A percentile compares a stretch with the other conserved stretches of the same genome.
Conservation (phyloP, 805 yeast species). For the Metschnikowia santaceciliae region DNA sequence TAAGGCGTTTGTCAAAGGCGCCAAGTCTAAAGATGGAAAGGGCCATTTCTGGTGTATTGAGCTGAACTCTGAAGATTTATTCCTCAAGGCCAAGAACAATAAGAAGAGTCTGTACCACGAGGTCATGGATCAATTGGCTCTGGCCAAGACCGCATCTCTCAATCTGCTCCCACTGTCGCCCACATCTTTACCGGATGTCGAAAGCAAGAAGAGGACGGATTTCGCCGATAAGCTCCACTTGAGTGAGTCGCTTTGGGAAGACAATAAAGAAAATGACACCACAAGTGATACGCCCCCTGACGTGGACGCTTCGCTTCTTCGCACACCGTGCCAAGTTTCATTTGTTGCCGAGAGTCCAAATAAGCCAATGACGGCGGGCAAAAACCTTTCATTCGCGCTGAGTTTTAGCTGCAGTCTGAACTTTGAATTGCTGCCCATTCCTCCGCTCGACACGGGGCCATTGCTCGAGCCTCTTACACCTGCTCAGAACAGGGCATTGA, state of each 20-base stretch:
- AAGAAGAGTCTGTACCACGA: conserved; percentile 43
- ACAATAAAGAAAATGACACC: conserved; percentile 6
- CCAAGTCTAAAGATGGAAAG: conserved; percentile 84
- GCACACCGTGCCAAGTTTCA: conserved; percentile 11
- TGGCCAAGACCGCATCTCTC: conserved; percentile 6
- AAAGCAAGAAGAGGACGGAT: not conserved
- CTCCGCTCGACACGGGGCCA: conserved; percentile 60
- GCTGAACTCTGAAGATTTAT: conserved; percentile 76
- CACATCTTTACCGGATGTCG: conserved; percentile 11
- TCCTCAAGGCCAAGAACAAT: conserved; percentile 58
- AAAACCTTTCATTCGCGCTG: conserved; percentile 51
- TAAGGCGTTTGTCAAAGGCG: conserved; percentile 88
- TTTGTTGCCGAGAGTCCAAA: conserved; percentile 35
- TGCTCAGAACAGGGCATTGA: conserved; percentile 22
- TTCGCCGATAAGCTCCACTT: not conserved
- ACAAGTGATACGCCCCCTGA: conserved; percentile 7
- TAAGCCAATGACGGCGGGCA: conserved; percentile 38
- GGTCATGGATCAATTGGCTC: conserved; percentile 38
- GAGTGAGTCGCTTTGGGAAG: conserved; percentile 5
- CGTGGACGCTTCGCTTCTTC: conserved; percentile 9
- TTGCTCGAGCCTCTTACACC: conserved; percentile 64
- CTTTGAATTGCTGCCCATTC: conserved; percentile 59
- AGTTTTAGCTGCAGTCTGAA: conserved; percentile 65
- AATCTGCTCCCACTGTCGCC: conserved; percentile 17
- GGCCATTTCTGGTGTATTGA: conserved; percentile 93